Conservation (phyloP, 2,329 filamentous ascomycete species). For the Colletotrichum lentis region DNA sequence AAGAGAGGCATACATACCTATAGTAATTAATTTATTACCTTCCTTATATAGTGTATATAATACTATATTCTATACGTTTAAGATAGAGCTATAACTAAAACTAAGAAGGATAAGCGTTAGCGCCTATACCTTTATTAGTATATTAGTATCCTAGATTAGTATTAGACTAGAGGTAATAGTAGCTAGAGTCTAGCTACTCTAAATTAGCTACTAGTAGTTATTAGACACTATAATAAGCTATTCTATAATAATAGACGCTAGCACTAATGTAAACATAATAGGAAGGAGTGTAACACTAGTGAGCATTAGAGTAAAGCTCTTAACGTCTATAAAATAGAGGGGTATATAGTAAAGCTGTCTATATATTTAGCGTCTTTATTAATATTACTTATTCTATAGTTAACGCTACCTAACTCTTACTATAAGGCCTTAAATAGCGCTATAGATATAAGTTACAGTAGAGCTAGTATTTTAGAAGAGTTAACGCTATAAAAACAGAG, state of each 20-base stretch:
- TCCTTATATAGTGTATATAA: no score
- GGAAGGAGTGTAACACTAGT: slow-evolving; percentile 39
- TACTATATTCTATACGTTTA: no score
- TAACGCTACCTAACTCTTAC: background rate
- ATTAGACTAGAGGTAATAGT: slow-evolving; percentile 28
- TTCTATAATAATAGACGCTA: slow-evolving; percentile 37
- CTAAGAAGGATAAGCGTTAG: slow-evolving; percentile 24
- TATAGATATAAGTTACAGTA: no score
- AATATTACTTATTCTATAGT: background rate
- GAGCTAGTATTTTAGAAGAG: no score
- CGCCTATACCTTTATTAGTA: slow-evolving; percentile 23
- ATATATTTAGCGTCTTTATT: background rate
- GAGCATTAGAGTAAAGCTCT: slow-evolving; percentile 29
- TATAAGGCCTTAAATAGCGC: background rate
- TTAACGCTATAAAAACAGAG: no score
- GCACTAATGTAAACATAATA: slow-evolving; percentile 34
- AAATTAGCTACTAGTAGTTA: slow-evolving; percentile 38
- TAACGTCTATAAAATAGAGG: no score
- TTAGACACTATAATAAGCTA: slow-evolving; percentile 36
- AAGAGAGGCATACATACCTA: no score
- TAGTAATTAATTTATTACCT: no score
- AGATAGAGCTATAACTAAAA: no score
- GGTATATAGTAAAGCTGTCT: no score
- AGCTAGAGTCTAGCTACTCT: slow-evolving; percentile 37
- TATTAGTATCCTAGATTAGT: slow-evolving; percentile 29